These are phyloP conservation scores for Sungouiella blattae DNA, from an alignment of 805 yeast genomes.

Conservation along the genomic window DNA sequence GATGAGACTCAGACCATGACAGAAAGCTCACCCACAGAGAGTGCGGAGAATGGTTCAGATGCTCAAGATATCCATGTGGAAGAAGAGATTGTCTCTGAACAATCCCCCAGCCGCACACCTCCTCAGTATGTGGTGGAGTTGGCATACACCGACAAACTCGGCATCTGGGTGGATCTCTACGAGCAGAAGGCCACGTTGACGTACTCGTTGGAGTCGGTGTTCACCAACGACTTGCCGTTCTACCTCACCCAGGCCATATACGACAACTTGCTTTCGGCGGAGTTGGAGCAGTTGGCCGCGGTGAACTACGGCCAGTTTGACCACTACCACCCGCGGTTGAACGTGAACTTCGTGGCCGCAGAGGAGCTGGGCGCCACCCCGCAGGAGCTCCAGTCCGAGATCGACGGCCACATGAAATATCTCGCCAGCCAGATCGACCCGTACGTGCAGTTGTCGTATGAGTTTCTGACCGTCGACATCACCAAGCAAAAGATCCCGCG, in stretches of 20 bases:
- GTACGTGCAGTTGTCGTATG: not conserved
- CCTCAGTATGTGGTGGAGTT: conserved; percentile 29
- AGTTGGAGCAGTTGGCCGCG: conserved; percentile 11
- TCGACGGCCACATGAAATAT: conserved; percentile 4
- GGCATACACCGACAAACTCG: conserved; percentile 38
- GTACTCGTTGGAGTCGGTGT: conserved; percentile 44
- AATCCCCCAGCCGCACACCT: not conserved
- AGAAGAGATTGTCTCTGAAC: not conserved
- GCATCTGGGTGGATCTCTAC: conserved; percentile 41
- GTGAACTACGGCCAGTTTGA: not conserved
- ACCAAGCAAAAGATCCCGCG: conserved; percentile 8
- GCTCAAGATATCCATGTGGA: not conserved
- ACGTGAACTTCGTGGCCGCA: conserved; percentile 13
- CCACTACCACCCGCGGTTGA: conserved; percentile 3
- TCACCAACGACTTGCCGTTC: conserved; percentile 60
- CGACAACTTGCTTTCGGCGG: conserved; percentile 30
- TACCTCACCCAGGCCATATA: conserved; percentile 47
- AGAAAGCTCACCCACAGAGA: not conserved
- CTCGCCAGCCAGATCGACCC: conserved; percentile 4
- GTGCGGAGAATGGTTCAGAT: not conserved
- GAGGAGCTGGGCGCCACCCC: conserved; percentile 13
- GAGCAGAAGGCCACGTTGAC: conserved; percentile 30
- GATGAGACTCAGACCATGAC: not conserved
- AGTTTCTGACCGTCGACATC: conserved; percentile 5
- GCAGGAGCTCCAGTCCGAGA: conserved; percentile 3